These are phyloP conservation scores for Apiotrichum veenhuisii DNA, from an alignment of 1,284 basidiomycete species.

Conservation along the genomic window DNA sequence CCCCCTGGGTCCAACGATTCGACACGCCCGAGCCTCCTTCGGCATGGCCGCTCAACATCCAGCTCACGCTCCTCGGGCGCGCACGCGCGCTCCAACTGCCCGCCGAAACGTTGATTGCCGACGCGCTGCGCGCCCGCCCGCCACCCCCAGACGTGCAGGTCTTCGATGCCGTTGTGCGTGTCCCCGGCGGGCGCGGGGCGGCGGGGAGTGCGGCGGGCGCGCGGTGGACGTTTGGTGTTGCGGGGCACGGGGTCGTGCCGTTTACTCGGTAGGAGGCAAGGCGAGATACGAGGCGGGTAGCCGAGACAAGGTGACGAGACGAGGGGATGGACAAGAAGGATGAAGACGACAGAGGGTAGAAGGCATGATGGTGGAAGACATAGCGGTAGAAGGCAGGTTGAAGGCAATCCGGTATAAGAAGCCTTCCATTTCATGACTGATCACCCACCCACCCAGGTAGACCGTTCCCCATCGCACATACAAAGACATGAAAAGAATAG, in stretches of 20 bases:
- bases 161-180: constrained; percentile 25
- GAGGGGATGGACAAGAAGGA: too few species aligned
- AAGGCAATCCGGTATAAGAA: too few species aligned
- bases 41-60: constrained; percentile 36
- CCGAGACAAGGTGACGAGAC: neutral
- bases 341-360: too few species aligned
- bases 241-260: constrained; percentile 30
- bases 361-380: too few species aligned
- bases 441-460: too few species aligned
- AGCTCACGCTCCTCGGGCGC: constrained; percentile 31
- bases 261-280: constrained; percentile 1
- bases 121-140: constrained; percentile 25
- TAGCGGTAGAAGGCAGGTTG: too few species aligned
- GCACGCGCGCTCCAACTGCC: constrained; percentile 31
- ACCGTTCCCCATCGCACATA: too few species aligned
- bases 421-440: too few species aligned
- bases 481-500: too few species aligned
- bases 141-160: constrained; percentile 24
- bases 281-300: too few species aligned
- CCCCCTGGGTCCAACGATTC: constrained; percentile 20
- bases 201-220: constrained; percentile 22
- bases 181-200: constrained; percentile 19
- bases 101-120: constrained; percentile 33
- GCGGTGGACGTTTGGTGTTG: constrained; percentile 31
- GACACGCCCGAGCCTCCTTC: neutral